These are phyloP conservation scores for Cyberlindnera galapagoensis DNA, from an alignment of 805 yeast species.

Conservation along the genomic window DNA sequence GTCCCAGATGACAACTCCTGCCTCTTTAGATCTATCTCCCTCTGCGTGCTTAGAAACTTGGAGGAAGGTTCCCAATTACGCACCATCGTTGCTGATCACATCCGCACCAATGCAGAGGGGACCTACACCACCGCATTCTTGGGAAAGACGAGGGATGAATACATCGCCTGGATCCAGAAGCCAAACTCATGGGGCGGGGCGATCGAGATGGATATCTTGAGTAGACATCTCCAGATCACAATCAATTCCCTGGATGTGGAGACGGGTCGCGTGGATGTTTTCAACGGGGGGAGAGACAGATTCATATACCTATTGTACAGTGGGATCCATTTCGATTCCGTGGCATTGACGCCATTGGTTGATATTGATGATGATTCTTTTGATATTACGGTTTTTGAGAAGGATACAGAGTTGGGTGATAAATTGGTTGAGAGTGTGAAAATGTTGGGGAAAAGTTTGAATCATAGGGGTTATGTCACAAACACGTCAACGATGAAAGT, in stretches of 20 bases:
- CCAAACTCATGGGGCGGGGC: slow-evolving; percentile 80
- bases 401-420: slow-evolving; percentile 26
- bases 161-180: slow-evolving; percentile 53
- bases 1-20: slow-evolving; percentile 79
- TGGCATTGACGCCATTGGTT: slow-evolving; percentile 29
- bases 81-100: slow-evolving; percentile 40
- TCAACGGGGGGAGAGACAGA: slow-evolving; percentile 30
- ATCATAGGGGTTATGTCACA: slow-evolving; percentile 50
- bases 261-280: slow-evolving; percentile 49
- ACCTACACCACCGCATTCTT: slow-evolving; percentile 51
- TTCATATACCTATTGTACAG: slow-evolving; percentile 54
- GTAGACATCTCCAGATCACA: slow-evolving; percentile 42
- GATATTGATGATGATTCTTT: slow-evolving; percentile 25
- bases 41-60: slow-evolving; percentile 38
- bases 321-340: slow-evolving; percentile 71
- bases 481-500: slow-evolving; percentile 56
- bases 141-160: slow-evolving; percentile 43
- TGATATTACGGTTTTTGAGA: slow-evolving; percentile 39
- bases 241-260: slow-evolving; percentile 62
- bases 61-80: slow-evolving; percentile 45
- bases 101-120: slow-evolving; percentile 33
- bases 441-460: slow-evolving; percentile 38
- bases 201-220: slow-evolving; percentile 60
- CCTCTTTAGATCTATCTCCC: slow-evolving; percentile 59
- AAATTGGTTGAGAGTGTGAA: slow-evolving; percentile 32